Conservation (phyloP, 1,284 basidiomycete species). For the Schizophyllum commune region DNA sequence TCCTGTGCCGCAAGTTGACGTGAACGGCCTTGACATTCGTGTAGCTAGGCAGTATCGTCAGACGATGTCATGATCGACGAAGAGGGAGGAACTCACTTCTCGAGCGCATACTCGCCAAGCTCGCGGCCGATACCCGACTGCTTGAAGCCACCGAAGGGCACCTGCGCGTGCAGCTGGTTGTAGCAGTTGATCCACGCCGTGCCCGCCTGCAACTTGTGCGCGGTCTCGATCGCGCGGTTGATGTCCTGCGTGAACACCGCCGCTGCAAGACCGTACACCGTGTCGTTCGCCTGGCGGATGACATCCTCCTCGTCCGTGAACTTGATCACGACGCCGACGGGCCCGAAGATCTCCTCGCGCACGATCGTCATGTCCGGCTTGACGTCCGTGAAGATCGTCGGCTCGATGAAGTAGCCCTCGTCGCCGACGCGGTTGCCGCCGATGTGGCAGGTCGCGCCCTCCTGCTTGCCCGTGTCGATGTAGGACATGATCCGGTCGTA, state of each 20-base stretch:
- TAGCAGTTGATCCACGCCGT: slow-evolving; percentile 70
- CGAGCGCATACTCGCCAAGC: slow-evolving; percentile 67
- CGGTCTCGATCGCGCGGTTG: slow-evolving; percentile 54
- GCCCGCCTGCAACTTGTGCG: slow-evolving; percentile 69
- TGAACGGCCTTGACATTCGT: slow-evolving; percentile 71
- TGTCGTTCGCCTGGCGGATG: slow-evolving; percentile 5
- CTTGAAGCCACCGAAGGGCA: slow-evolving; percentile 81
- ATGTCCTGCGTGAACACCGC: slow-evolving; percentile 75
- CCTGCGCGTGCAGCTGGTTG: slow-evolving; percentile 46
- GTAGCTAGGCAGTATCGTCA: slow-evolving; percentile 42
- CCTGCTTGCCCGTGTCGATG: slow-evolving; percentile 78
- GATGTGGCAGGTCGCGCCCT: slow-evolving; percentile 71
- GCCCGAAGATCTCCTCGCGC: slow-evolving; percentile 87
- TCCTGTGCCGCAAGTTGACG: slow-evolving; percentile 46
- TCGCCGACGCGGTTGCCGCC: slow-evolving; percentile 74
- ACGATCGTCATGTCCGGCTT: slow-evolving; percentile 79
- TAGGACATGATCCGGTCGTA: slow-evolving; percentile 76
- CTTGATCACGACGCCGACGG: slow-evolving; percentile 67
- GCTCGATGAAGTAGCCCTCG: slow-evolving; percentile 69
- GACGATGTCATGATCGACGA: slow-evolving; percentile 2
- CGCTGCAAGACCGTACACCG: slow-evolving; percentile 71
- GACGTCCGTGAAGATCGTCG: slow-evolving; percentile 80
- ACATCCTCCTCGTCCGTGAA: slow-evolving; percentile 52
- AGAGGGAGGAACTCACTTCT: slow-evolving; percentile 27
- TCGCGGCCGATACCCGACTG: slow-evolving; percentile 71